Percentiles rank a stretch among this genome's conserved stretches.
Evolutionary conservation across 352 stramenopile species (phyloP).

Genomic region (Globisporangium barbulae): DNA sequence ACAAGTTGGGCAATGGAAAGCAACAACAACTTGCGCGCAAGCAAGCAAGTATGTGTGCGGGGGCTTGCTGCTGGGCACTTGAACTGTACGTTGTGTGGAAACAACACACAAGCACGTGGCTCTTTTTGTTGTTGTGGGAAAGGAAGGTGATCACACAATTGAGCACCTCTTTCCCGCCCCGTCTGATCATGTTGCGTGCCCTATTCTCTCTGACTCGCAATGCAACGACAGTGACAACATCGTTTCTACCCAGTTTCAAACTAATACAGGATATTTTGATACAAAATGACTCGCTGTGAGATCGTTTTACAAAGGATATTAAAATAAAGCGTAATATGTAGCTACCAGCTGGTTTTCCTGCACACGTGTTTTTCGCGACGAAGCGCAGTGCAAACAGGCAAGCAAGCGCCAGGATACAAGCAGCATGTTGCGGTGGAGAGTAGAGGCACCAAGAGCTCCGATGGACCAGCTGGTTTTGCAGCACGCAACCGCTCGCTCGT

Average conservation of each 20-base stretch:
- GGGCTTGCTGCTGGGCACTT: background rate
- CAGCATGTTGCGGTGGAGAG: background rate
- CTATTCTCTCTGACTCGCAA: slow-evolving; percentile 1
- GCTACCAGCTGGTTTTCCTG: background rate
- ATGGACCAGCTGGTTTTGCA: background rate
- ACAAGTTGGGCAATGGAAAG: slow-evolving; percentile 7
- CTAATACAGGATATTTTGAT: background rate
- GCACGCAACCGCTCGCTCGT: background rate
- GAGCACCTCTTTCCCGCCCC: background rate
- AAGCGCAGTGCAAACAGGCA: background rate
- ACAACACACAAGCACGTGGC: slow-evolving; percentile 3
- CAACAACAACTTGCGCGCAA: background rate
- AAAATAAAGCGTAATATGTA: background rate
- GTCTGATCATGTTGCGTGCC: slow-evolving; percentile 1
- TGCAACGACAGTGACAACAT: background rate
- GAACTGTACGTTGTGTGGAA: slow-evolving; percentile 3
- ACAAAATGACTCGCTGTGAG: no score
- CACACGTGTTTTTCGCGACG: background rate
- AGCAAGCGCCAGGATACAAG: background rate
- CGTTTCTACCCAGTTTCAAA: slow-evolving; percentile 5
- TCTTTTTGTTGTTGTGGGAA: background rate
- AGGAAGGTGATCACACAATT: background rate
- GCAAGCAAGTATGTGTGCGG: background rate
- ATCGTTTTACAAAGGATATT: background rate
- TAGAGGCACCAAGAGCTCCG: background rate